phyloP scores from a whole-genome alignment of 441 rosid species.

The Kokia cookei region DNA sequence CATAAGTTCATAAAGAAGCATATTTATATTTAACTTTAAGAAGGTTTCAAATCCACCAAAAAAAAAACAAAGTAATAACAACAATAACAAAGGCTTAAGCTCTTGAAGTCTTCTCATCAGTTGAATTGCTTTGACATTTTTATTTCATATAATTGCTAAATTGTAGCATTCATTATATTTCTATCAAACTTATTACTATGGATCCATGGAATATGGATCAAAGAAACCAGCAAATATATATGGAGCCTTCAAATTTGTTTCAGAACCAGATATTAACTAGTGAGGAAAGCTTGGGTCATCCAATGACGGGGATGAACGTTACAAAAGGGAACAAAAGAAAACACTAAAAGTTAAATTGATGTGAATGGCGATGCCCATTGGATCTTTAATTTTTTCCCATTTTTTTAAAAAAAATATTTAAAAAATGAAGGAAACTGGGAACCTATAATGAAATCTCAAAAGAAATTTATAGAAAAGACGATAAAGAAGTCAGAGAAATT shows the following conservation, averaged over 20 bases:
- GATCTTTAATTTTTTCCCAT: too few relatives aligned
- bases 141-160: background rate
- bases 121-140: background rate
- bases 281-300: background rate
- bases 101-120: background rate
- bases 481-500: background rate
- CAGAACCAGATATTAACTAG: background rate
- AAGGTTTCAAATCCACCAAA: background rate
- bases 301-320: background rate
- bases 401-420: too few relatives aligned
- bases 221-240: background rate
- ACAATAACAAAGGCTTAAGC: background rate
- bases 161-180: background rate
- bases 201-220: background rate
- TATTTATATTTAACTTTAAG: background rate
- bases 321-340: background rate
- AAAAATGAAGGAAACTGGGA: background rate
- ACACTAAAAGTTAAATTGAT: background rate
- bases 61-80: background rate
- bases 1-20: background rate
- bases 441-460: background rate
- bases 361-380: background rate
- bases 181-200: background rate
- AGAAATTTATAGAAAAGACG: background rate
- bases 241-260: background rate